Conservation (phyloP, 768 basidiomycete genomes). For the Leccinellum rugosiceps region DNA sequence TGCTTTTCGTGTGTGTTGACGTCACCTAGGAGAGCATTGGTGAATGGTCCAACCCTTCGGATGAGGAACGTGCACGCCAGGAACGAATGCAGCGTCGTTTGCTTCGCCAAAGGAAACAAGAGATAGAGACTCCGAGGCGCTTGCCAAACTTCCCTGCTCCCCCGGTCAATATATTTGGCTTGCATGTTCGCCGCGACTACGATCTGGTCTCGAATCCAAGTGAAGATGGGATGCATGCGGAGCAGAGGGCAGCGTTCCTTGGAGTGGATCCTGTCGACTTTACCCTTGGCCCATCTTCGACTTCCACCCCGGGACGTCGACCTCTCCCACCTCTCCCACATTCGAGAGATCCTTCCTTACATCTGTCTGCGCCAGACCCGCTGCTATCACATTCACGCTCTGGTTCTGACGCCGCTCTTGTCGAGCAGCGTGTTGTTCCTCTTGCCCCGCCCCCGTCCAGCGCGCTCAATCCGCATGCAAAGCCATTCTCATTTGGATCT, state of each 20-base stretch:
- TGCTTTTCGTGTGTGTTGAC: conserved; percentile 7
- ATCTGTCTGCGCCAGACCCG: conserved; percentile 59
- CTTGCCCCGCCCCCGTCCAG: conserved; percentile 8
- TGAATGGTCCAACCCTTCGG: conserved; percentile 89
- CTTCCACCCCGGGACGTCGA: conserved; percentile 40
- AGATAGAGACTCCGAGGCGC: conserved; percentile 63
- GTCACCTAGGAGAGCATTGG: conserved; percentile 63
- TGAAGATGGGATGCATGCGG: conserved; percentile 55
- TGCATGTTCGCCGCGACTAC: conserved; percentile 45
- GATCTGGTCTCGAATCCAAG: conserved; percentile 87
- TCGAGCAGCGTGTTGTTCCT: conserved; percentile 18
- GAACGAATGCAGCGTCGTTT: conserved; percentile 60
- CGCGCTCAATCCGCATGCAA: conserved; percentile 73
- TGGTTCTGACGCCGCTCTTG: conserved; percentile 40
- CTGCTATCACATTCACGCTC: conserved; percentile 61
- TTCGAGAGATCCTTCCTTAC: conserved; percentile 60
- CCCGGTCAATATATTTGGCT: conserved; percentile 48
- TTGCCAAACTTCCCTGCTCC: conserved; percentile 80
- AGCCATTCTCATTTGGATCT: conserved; percentile 78
- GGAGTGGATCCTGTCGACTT: conserved; percentile 42
- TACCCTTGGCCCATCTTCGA: conserved; percentile 45
- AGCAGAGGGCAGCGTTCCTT: conserved; percentile 41
- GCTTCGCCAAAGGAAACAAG: conserved; percentile 44
- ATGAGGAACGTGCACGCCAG: conserved; percentile 79
- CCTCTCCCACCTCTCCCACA: conserved; percentile 62